Conservation (phyloP, 129 eudicot genomes). For the Arctium lappa region DNA sequence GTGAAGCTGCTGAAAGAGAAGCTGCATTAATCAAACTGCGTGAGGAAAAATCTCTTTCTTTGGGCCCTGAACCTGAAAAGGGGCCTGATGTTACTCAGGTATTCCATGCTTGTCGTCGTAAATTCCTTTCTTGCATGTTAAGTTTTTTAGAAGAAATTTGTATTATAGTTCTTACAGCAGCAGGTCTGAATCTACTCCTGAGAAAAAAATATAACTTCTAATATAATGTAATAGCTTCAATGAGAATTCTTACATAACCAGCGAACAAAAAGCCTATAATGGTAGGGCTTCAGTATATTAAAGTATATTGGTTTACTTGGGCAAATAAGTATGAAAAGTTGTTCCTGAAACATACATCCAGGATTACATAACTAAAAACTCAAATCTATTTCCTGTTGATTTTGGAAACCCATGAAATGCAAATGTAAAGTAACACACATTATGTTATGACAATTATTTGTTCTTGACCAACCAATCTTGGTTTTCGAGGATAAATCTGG, state of each 20-base stretch:
- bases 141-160: background rate
- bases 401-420: background rate
- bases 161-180: background rate
- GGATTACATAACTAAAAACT: background rate
- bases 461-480: too few species aligned
- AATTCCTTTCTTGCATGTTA: background rate
- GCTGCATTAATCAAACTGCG: slow-evolving; percentile 70
- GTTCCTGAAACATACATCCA: background rate
- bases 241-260: background rate
- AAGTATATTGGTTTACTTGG: background rate
- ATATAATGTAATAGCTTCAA: background rate
- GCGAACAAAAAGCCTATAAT: background rate
- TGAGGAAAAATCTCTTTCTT: slow-evolving; percentile 64
- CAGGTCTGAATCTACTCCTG: slow-evolving; percentile 8
- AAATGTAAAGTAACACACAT: background rate
- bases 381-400: background rate
- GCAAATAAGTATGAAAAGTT: background rate
- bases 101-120: slow-evolving; percentile 12
- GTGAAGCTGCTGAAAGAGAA: slow-evolving; percentile 93
- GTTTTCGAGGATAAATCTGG: too few species aligned
- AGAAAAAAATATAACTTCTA: background rate
- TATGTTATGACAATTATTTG: too few species aligned
- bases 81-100: slow-evolving; percentile 94
- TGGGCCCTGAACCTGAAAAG: slow-evolving; percentile 95
- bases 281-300: background rate